phyloP scores from a whole-genome alignment of 768 basidiomycete genomes.

The Phlebiopsis flavidoalba region DNA sequence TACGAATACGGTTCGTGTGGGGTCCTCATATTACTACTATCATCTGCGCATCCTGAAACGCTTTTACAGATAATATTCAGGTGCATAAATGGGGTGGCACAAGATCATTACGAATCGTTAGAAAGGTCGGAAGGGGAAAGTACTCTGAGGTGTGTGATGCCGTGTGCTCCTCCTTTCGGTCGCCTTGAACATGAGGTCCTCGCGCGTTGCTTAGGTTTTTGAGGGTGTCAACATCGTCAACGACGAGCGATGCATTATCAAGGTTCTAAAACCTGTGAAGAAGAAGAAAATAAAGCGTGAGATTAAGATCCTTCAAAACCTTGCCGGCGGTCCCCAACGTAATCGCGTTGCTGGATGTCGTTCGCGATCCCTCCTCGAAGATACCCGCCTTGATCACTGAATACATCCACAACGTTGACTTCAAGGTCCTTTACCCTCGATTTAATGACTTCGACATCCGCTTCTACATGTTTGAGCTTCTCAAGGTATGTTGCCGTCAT shows the following conservation, averaged over 20 bases:
- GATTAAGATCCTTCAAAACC: conserved; percentile 96
- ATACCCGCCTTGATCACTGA: conserved; percentile 96
- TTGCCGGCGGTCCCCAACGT: conserved; percentile 95
- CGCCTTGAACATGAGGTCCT: neutral
- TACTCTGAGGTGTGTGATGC: conserved; percentile 75
- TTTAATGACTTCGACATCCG: conserved; percentile 95
- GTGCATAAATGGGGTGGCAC: conserved; percentile 97
- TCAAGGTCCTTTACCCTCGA: conserved; percentile 92
- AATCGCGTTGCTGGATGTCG: conserved; percentile 89
- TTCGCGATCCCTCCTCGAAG: conserved; percentile 92
- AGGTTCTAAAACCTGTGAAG: conserved; percentile 98
- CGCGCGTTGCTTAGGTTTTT: conserved; percentile 57
- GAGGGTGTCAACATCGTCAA: conserved; percentile 90
- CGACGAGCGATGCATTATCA: conserved; percentile 96
- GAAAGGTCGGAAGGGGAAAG: conserved; percentile 94
- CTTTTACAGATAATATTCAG: conserved; percentile 77
- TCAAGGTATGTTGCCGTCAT: conserved; percentile 55
- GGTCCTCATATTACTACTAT: conserved; percentile 1
- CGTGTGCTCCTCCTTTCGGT: neutral
- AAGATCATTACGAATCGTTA: conserved; percentile 98
- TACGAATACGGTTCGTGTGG: conserved; percentile 83
- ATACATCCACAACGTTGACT: conserved; percentile 97
- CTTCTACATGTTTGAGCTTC: conserved; percentile 93
- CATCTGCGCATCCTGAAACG: conserved; percentile 2
- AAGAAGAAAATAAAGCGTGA: conserved; percentile 99